Evolutionary conservation across 176 grass and related monocot genomes (phyloP).

Genomic region (Oryza punctata): DNA sequence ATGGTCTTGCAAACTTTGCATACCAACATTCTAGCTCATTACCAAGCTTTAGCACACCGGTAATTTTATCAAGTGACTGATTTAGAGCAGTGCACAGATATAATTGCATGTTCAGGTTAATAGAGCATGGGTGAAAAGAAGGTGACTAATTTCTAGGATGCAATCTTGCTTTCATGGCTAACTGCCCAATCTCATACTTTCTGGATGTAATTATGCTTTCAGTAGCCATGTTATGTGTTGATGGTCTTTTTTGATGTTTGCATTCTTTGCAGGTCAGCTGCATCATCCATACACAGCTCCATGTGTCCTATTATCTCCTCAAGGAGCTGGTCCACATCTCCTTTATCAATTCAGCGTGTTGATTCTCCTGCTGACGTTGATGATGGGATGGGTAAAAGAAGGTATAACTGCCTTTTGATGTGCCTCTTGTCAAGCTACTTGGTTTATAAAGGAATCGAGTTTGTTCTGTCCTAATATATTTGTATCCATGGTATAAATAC

Average conservation of each 20-base stretch:
- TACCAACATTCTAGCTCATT: constrained; percentile 17
- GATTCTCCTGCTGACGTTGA: constrained; percentile 34
- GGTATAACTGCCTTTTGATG: constrained; percentile 40
- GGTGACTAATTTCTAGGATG: constrained; percentile 3
- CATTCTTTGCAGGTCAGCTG: constrained; percentile 33
- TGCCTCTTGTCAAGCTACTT: constrained; percentile 25
- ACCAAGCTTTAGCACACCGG: not conserved
- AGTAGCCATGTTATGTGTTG: not conserved
- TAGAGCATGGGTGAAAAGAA: not conserved
- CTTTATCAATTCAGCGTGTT: constrained; percentile 28
- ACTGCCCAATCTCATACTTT: too few species aligned
- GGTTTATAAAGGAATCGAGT: not conserved
- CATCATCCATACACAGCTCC: constrained; percentile 22
- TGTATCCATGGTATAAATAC: not conserved
- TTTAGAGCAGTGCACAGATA: not conserved
- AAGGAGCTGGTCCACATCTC: constrained; percentile 35
- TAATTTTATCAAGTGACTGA: constrained; percentile 7
- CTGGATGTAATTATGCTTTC: constrained; percentile 27
- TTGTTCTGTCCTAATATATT: constrained; percentile 17
- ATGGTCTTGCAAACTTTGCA: not conserved
- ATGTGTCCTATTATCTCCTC: constrained; percentile 30
- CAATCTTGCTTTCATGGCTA: too few species aligned
- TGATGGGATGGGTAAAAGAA: constrained; percentile 52
- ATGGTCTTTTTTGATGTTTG: constrained; percentile 12
- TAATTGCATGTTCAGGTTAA: constrained; percentile 8